Base-by-base conservation (phyloP, 768 basidiomycete species). In the Lactarius akahatsu region DNA sequence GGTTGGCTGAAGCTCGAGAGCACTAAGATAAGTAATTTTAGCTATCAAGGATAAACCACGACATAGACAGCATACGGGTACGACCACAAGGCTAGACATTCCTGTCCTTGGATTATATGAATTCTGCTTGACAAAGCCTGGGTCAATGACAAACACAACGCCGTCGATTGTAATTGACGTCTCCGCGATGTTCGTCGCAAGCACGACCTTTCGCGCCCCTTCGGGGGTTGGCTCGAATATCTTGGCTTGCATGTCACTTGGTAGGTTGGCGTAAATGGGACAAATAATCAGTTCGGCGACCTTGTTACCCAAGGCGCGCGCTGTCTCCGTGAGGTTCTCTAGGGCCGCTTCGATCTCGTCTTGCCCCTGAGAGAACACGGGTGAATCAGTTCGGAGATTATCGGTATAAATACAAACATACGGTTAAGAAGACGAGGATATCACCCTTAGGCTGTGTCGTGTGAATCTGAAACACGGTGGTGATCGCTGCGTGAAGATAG, bases 101-200 rank as follows among this genome's bases (percentile, higher is more conserved):
- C 97, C 96, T 54, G 97, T 97, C 73, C 96, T 85, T 2, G 97
- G 97, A 77, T 99, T 99, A 75, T 97, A 99, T 47, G 94, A 91
- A 76, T 99, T 98, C 75, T 99, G 97, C 80, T 99, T 99, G 71
- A 98, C 96, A 73, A 98, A 98, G 15, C 97, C 97, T 3, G 97
- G 97, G 75, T 99, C 97, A 70, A 99, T 98, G 47, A 99, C 97
- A 76, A 97, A 99, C 2, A 98, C 96, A 7, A 99, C 97, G 34
- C 97, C 97, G 62, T 98, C 97, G 71, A 99, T 99, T 9, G 97
- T 99, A 75, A 99, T 99, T 7, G 94, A 96, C 4, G 97, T 99
- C 78, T 99, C 97, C n/a, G 97, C 97, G 70, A 99, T 98, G 74
- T 99, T 99, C 26, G 97, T 99, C 3, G 97, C 97, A 34, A 99